Evolutionary conservation across 495 filamentous ascomycete genomes (phyloP).

Genomic region (Podospora fimiseda): DNA sequence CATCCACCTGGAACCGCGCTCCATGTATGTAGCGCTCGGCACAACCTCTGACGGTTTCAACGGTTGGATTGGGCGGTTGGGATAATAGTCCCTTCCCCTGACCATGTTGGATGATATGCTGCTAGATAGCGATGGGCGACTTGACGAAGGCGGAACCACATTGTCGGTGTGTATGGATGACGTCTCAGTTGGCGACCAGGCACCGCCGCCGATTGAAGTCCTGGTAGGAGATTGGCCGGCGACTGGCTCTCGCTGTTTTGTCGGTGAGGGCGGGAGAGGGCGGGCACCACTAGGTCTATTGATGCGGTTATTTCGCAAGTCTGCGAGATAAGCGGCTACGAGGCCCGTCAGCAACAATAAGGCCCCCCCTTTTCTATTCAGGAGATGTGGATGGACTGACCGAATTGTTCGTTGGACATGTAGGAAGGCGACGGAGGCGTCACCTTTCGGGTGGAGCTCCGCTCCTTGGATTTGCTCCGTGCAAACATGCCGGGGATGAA

Average conservation of each 20-base stretch:
- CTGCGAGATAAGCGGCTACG: constrained; percentile 68
- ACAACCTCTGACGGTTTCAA: constrained; percentile 45
- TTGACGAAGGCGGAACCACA: constrained; percentile 13
- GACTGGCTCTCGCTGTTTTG: constrained; percentile 22
- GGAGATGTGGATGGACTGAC: constrained; percentile 39
- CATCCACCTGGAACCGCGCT: constrained; percentile 74
- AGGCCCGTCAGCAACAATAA: constrained; percentile 23
- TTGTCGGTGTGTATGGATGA: constrained; percentile 25
- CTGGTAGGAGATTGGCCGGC: constrained; percentile 22
- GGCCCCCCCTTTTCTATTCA: constrained; percentile 20
- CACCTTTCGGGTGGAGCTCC: constrained; percentile 46
- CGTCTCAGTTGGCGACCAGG: constrained; percentile 37
- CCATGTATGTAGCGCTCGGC: constrained; percentile 62
- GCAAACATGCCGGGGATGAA: constrained; percentile 23
- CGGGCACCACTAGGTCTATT: constrained; percentile 72
- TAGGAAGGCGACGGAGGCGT: constrained; percentile 69
- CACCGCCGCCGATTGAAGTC: constrained; percentile 26
- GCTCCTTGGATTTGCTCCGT: constrained; percentile 30
- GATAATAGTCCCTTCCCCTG: constrained; percentile 40
- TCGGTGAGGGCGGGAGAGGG: constrained; percentile 52
- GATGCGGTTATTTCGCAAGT: constrained; percentile 72
- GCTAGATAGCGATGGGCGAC: constrained; percentile 28
- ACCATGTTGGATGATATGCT: constrained; percentile 35
- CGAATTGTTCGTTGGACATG: constrained; percentile 83
- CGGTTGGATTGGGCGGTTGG: constrained; percentile 31